Conservation (phyloP, 2,329 filamentous ascomycete genomes). For the Fusarium sp. region DNA sequence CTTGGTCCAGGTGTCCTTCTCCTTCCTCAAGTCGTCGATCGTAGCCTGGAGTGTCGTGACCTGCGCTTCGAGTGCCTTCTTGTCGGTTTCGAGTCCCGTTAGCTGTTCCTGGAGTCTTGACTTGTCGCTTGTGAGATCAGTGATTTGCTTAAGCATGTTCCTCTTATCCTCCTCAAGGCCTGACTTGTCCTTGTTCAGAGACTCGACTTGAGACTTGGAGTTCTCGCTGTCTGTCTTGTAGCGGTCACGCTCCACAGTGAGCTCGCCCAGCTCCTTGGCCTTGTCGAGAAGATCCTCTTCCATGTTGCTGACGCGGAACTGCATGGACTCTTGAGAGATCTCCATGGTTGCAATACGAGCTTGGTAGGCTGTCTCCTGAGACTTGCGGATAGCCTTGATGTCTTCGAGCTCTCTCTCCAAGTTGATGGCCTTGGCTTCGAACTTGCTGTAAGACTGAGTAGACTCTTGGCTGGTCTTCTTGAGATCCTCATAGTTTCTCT, state of each 20-base stretch:
- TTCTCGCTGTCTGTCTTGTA: conserved; percentile 32
- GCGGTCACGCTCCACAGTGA: conserved; percentile 39
- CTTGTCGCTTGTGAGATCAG: conserved; percentile 29
- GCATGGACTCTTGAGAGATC: conserved; percentile 42
- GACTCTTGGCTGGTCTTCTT: conserved; percentile 35
- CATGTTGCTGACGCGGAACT: conserved; percentile 39
- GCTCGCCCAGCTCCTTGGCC: conserved; percentile 36
- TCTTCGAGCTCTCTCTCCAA: conserved; percentile 41
- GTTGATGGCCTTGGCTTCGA: conserved; percentile 41
- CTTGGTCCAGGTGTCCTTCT: conserved; percentile 35
- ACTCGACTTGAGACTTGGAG: conserved; percentile 33
- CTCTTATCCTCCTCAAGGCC: conserved; percentile 40
- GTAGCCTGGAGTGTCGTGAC: conserved; percentile 31
- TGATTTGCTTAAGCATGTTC: conserved; percentile 28
- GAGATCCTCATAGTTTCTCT: conserved; percentile 42
- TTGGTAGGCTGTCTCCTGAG: conserved; percentile 39
- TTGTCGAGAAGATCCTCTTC: conserved; percentile 39
- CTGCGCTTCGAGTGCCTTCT: conserved; percentile 35
- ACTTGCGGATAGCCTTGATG: conserved; percentile 38
- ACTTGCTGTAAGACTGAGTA: conserved; percentile 20
- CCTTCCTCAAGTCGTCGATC: conserved; percentile 37
- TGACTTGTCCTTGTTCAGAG: conserved; percentile 30
- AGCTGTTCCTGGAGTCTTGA: conserved; percentile 31
- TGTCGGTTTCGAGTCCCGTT: conserved; percentile 35
- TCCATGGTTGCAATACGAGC: conserved; percentile 41